A percentile compares a stretch with the other conserved stretches of the same genome.
phyloP scores from a whole-genome alignment of 2,329 filamentous ascomycete genomes.

The Corynespora cassiicola region DNA sequence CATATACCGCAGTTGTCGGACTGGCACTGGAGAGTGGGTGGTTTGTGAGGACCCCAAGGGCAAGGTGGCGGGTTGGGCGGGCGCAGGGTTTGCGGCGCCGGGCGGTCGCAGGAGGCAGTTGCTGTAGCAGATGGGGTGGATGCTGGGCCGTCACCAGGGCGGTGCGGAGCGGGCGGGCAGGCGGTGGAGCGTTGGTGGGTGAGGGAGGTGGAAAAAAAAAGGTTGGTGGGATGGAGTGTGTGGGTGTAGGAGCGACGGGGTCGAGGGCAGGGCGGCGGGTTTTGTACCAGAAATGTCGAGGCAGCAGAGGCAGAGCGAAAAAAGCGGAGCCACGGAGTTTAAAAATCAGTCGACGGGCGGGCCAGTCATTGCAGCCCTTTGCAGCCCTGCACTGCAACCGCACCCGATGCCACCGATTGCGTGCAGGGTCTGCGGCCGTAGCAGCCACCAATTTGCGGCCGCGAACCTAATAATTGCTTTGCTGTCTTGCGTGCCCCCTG shows the following conservation, averaged over 20 bases:
- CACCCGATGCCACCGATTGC: too few species aligned
- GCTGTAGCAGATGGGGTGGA: slow-evolving; percentile 12
- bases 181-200: slow-evolving; percentile 1
- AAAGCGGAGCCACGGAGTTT: too few species aligned
- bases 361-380: too few species aligned
- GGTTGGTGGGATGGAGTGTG: slow-evolving; percentile 1
- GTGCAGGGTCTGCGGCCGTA: too few species aligned
- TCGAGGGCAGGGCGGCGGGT: slow-evolving; percentile 1
- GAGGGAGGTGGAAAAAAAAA: slow-evolving; percentile 1
- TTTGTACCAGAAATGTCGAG: too few species aligned
- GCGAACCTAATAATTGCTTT: too few species aligned
- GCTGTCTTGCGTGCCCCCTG: too few species aligned
- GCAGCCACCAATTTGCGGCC: too few species aligned
- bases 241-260: not conserved
- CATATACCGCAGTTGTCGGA: slow-evolving; percentile 77
- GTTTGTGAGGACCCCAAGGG: slow-evolving; percentile 34
- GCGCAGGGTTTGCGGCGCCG: slow-evolving; percentile 35
- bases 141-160: slow-evolving; percentile 23
- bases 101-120: slow-evolving; percentile 10
- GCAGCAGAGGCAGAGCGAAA: too few species aligned
- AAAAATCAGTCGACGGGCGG: too few species aligned
- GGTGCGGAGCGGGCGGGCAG: slow-evolving; percentile 6
- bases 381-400: too few species aligned
- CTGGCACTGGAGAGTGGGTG: slow-evolving; percentile 32
- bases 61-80: slow-evolving; percentile 42